phyloP scores from a whole-genome alignment of 352 stramenopile species.

The Globisporangium parvum region DNA sequence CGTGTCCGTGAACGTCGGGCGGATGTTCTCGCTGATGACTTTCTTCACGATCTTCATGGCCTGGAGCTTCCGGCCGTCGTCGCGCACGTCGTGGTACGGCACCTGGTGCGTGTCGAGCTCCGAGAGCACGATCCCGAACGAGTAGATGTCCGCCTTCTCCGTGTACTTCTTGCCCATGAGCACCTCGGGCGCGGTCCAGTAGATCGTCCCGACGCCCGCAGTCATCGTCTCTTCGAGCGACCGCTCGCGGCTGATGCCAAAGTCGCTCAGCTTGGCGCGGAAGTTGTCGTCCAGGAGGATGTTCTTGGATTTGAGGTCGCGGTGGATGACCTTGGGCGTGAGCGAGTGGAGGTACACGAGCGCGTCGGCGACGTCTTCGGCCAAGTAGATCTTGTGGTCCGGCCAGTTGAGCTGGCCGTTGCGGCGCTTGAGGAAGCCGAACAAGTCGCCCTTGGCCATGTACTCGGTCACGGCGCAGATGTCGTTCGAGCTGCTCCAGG shows the following conservation, averaged over 20 bases:
- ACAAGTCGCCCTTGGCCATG: slow-evolving; percentile 73
- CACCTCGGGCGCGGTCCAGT: slow-evolving; percentile 79
- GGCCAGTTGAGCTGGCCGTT: slow-evolving; percentile 64
- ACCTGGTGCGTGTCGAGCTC: slow-evolving; percentile 75
- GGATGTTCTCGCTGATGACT: slow-evolving; percentile 63
- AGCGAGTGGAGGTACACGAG: slow-evolving; percentile 71
- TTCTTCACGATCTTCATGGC: slow-evolving; percentile 84
- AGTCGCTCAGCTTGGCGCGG: slow-evolving; percentile 64
- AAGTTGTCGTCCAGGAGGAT: slow-evolving; percentile 62
- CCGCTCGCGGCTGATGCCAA: slow-evolving; percentile 73
- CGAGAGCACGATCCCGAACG: slow-evolving; percentile 76
- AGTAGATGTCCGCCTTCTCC: slow-evolving; percentile 82
- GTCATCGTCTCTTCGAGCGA: slow-evolving; percentile 82
- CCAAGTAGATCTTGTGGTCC: slow-evolving; percentile 69
- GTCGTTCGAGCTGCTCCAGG: slow-evolving; percentile 63
- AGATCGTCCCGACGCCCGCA: slow-evolving; percentile 73
- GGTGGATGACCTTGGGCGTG: slow-evolving; percentile 74
- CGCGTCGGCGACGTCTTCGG: slow-evolving; percentile 63
- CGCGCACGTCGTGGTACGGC: slow-evolving; percentile 76
- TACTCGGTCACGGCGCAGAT: slow-evolving; percentile 80
- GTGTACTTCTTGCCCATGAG: slow-evolving; percentile 83
- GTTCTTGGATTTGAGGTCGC: slow-evolving; percentile 77
- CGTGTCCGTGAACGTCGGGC: slow-evolving; percentile 49
- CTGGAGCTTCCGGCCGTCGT: slow-evolving; percentile 68
- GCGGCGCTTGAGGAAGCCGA: slow-evolving; percentile 64